phyloP scores from a whole-genome alignment of 2,329 filamentous ascomycete genomes.

The Hirsutella minnesotensis region DNA sequence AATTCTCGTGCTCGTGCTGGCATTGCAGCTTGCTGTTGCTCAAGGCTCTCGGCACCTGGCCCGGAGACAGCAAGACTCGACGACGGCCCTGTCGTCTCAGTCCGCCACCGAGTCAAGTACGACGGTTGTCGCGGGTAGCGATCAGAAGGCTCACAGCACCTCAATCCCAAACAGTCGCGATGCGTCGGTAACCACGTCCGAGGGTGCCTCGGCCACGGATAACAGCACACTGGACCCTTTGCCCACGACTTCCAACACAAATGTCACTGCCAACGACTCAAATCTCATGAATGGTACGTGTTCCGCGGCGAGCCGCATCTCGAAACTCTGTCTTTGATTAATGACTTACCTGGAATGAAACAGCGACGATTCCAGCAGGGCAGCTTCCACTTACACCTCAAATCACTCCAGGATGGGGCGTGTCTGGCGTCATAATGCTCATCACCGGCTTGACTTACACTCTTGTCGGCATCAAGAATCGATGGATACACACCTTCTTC shows the following conservation, averaged over 20 bases:
- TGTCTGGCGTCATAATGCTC: constrained; percentile 68
- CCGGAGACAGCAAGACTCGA: constrained; percentile 16
- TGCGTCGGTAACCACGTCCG: neutral
- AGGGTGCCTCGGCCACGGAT: neutral
- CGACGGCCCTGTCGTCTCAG: neutral
- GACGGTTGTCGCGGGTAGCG: neutral
- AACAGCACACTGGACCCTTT: neutral
- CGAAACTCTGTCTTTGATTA: neutral
- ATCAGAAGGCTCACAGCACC: neutral
- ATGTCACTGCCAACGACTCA: constrained; percentile 11
- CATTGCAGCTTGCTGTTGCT: constrained; percentile 24
- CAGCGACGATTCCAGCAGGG: constrained; percentile 34
- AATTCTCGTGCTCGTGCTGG: constrained; percentile 26
- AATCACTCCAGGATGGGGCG: constrained; percentile 70
- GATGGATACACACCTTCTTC: constrained; percentile 68
- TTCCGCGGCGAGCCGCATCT: neutral
- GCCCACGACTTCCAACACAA: constrained; percentile 1
- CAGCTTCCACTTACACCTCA: constrained; percentile 59
- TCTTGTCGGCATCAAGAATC: constrained; percentile 73
- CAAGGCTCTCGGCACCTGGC: constrained; percentile 17
- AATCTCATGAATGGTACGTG: constrained; percentile 22
- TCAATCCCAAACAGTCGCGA: neutral
- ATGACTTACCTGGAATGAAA: constrained; percentile 12
- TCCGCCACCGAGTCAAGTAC: neutral
- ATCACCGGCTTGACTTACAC: constrained; percentile 58